Conservation (phyloP, 163 green algal species). For the Coccomyxa subellipsoidea region DNA sequence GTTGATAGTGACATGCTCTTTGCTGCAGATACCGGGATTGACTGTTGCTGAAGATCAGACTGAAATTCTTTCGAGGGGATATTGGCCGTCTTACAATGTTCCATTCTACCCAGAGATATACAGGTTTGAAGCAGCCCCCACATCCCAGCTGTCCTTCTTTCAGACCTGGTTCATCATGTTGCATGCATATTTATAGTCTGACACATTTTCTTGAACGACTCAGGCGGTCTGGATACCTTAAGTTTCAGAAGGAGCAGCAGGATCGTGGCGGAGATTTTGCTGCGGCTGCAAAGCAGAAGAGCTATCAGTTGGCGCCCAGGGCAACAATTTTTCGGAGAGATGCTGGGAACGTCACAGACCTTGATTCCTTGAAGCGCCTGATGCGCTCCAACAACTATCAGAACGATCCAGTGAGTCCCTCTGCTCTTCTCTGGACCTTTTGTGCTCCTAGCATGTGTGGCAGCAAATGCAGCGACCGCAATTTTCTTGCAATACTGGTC, state of each 20-base stretch:
- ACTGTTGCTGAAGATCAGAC: conserved; percentile 50
- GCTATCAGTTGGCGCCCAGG: conserved; percentile 51
- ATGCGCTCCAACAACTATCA: conserved; percentile 72
- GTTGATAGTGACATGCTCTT: too few relatives aligned
- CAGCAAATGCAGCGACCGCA: too few relatives aligned
- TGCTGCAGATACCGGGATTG: conserved; percentile 32
- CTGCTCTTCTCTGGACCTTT: too few relatives aligned
- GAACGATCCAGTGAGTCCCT: conserved; percentile 39
- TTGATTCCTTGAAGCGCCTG: conserved; percentile 53
- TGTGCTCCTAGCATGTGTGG: too few relatives aligned
- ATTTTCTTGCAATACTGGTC: too few relatives aligned
- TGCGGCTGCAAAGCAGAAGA: conserved; percentile 31
- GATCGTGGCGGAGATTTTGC: conserved; percentile 27
- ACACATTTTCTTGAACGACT: background rate
- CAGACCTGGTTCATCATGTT: too few relatives aligned
- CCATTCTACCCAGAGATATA: conserved; percentile 51
- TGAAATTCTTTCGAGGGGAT: conserved; percentile 43
- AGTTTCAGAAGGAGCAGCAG: conserved; percentile 23
- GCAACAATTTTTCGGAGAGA: conserved; percentile 60
- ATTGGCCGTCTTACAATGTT: conserved; percentile 69
- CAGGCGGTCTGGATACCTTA: conserved; percentile 34
- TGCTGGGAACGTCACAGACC: conserved; percentile 37
- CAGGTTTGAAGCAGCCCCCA: too few relatives aligned
- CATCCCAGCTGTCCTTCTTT: too few relatives aligned
- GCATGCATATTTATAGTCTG: too few relatives aligned